phyloP scores from a whole-genome alignment of 2,329 filamentous ascomycete genomes.

The Fusarium anthophilum region DNA sequence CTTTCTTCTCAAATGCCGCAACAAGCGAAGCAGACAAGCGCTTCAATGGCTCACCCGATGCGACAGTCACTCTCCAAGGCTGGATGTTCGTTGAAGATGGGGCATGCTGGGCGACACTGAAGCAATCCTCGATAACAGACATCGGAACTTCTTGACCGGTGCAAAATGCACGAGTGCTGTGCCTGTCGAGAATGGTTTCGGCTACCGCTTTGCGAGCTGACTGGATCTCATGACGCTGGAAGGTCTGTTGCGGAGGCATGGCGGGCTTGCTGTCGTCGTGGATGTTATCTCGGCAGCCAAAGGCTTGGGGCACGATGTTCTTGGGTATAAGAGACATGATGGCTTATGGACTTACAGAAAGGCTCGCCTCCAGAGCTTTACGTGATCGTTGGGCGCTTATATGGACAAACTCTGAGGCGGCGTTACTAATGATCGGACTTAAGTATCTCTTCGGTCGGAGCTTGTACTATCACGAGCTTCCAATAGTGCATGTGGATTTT shows the following conservation, averaged over 20 bases:
- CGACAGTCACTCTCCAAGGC: slow-evolving; percentile 10
- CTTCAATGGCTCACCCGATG: slow-evolving; percentile 1
- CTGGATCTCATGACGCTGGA: neutral
- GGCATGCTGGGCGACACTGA: slow-evolving; percentile 17
- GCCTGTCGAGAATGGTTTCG: neutral
- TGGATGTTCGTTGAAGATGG: slow-evolving; percentile 21
- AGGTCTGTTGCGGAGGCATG: neutral
- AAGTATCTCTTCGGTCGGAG: neutral
- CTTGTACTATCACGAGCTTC: neutral
- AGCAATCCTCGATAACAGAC: neutral
- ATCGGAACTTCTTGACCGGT: neutral
- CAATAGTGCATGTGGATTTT: neutral
- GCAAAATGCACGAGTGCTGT: slow-evolving; percentile 15
- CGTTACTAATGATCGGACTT: neutral
- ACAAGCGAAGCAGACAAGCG: neutral
- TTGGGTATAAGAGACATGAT: neutral
- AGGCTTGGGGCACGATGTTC: neutral
- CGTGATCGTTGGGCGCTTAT: neutral
- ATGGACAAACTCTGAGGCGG: neutral
- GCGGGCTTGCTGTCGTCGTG: neutral
- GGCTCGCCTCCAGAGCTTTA: no score
- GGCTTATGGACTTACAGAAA: no score
- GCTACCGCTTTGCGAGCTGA: neutral
- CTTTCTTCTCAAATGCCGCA: neutral
- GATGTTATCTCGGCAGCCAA: neutral